Conservation (phyloP, 2,329 filamentous ascomycete species). For the Aspergillus ruber region DNA sequence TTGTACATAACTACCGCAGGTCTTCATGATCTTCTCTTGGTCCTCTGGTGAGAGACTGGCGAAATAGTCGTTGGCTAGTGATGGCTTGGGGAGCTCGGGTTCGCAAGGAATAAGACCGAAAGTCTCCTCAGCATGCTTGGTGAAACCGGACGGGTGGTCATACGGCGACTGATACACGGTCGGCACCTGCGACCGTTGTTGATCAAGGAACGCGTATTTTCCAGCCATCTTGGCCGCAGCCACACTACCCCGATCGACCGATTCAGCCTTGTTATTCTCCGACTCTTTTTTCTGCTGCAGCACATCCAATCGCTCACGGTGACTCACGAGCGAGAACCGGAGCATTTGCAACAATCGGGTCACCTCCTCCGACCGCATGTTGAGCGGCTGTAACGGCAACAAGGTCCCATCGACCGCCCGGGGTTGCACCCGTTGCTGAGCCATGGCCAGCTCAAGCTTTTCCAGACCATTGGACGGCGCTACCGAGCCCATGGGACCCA, state of each 20-base stretch:
- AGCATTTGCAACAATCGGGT: slow-evolving; percentile 38
- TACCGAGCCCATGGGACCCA: slow-evolving; percentile 36
- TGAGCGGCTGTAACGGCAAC: slow-evolving; percentile 33
- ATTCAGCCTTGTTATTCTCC: slow-evolving; percentile 26
- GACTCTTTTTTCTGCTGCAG: slow-evolving; percentile 32
- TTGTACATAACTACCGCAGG: slow-evolving; percentile 37
- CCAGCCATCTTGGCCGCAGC: slow-evolving; percentile 28
- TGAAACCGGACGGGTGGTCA: slow-evolving; percentile 37
- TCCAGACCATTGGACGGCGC: slow-evolving; percentile 36
- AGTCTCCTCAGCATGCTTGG: slow-evolving; percentile 35
- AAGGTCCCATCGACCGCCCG: slow-evolving; percentile 33
- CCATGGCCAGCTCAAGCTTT: slow-evolving; percentile 39
- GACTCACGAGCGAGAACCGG: slow-evolving; percentile 37
- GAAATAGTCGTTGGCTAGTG: slow-evolving; percentile 38
- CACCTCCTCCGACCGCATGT: slow-evolving; percentile 40
- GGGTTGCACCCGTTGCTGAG: slow-evolving; percentile 37
- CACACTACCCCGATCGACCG: slow-evolving; percentile 24
- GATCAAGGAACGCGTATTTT: slow-evolving; percentile 35
- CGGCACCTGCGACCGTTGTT: slow-evolving; percentile 31
- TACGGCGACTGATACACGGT: slow-evolving; percentile 40
- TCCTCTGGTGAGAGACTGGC: slow-evolving; percentile 32
- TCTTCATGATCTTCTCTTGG: slow-evolving; percentile 39
- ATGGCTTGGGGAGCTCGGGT: slow-evolving; percentile 31
- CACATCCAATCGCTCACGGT: slow-evolving; percentile 33
- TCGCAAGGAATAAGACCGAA: slow-evolving; percentile 30